These are phyloP conservation scores for Aurinia saxatilis DNA, from an alignment of 345 rosid genomes.

Conservation along the genomic window DNA sequence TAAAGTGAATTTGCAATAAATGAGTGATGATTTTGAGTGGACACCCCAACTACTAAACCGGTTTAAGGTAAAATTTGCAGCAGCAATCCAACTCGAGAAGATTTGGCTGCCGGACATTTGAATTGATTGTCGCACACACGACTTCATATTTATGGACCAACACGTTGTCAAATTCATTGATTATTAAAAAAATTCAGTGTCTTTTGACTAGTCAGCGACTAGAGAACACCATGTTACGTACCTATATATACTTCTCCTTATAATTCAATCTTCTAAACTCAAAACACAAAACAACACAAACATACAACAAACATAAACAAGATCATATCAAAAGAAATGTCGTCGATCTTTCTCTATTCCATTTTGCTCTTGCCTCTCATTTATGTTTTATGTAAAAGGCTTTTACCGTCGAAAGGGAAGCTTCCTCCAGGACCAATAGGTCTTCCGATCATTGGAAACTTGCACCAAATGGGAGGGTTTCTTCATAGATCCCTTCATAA, in stretches of 20 bases:
- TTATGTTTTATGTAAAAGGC: neutral
- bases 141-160: constrained; percentile 7
- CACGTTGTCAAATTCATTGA: neutral
- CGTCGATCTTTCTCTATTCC: neutral
- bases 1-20: neutral
- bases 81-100: neutral
- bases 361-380: neutral
- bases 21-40: too few relatives aligned
- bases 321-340: neutral
- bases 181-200: too few relatives aligned
- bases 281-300: neutral
- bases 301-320: neutral
- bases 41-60: too few relatives aligned
- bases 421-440: too few relatives aligned
- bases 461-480: too few relatives aligned
- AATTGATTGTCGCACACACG: neutral
- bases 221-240: neutral
- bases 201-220: constrained; percentile 3
- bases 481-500: constrained; percentile 24
- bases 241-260: neutral
- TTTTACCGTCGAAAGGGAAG: too few relatives aligned
- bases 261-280: constrained; percentile 1
- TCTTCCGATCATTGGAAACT: too few relatives aligned
- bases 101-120: constrained; percentile 6
- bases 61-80: neutral